Percentiles rank a stretch among this genome's conserved stretches.
Conservation (phyloP, 768 basidiomycete genomes). For the Rubroboletus pulcherrimus region DNA sequence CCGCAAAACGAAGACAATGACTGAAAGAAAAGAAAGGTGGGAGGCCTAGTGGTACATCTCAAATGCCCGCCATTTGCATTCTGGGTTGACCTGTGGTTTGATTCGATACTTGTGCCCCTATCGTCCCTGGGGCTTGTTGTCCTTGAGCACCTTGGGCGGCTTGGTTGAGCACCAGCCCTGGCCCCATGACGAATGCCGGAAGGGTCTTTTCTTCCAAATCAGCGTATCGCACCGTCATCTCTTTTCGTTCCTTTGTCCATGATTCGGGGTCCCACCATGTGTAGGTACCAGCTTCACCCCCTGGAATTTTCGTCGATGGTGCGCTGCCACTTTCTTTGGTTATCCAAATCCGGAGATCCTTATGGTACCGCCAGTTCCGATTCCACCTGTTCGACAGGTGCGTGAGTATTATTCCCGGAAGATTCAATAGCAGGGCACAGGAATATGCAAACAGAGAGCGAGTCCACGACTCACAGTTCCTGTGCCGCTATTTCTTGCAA, state of each 20-base stretch:
- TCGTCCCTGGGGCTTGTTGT: constrained; percentile 36
- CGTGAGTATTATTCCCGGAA: constrained; percentile 3
- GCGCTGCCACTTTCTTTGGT: constrained; percentile 83
- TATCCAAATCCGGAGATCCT: constrained; percentile 77
- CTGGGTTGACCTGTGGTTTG: constrained; percentile 30
- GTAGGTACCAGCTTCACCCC: constrained; percentile 85
- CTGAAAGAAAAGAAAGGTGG: neutral
- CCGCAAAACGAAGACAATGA: constrained; percentile 14
- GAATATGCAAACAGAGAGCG: constrained; percentile 5
- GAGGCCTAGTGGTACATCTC: constrained; percentile 16
- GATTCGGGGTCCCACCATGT: constrained; percentile 86
- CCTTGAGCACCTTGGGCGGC: constrained; percentile 30
- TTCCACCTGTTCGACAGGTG: constrained; percentile 57
- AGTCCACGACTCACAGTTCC: constrained; percentile 70
- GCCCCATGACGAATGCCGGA: constrained; percentile 56
- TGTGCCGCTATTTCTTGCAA: constrained; percentile 93
- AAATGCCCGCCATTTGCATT: constrained; percentile 35
- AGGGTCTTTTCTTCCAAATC: constrained; percentile 72
- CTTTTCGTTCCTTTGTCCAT: constrained; percentile 74
- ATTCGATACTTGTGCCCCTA: constrained; percentile 26
- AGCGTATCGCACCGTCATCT: constrained; percentile 69
- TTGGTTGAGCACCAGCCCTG: constrained; percentile 43
- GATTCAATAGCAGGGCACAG: constrained; percentile 1
- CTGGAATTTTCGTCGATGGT: constrained; percentile 71
- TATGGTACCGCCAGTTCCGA: constrained; percentile 96